These are phyloP conservation scores for Phenoliferia sp. DNA, from an alignment of 1,284 basidiomycete genomes.

Conservation along the genomic window DNA sequence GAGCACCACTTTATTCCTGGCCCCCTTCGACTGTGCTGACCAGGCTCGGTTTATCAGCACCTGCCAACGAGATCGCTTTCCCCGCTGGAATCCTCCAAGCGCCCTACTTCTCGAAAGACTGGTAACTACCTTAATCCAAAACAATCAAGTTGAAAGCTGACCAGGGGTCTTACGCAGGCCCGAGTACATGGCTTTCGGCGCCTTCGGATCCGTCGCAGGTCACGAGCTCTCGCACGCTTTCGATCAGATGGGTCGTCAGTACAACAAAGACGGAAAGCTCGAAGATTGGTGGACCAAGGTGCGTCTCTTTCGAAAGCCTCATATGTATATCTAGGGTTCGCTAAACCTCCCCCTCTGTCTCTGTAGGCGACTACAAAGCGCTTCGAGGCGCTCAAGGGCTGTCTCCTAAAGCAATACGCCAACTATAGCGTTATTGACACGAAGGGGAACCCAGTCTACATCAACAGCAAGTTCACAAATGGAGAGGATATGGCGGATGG, in stretches of 20 bases:
- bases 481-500: conserved; percentile 66
- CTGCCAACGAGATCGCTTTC: conserved; percentile 84
- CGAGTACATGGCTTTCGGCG: conserved; percentile 80
- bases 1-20: background rate
- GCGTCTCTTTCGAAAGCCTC: conserved; percentile 63
- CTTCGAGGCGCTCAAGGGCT: conserved; percentile 77
- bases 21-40: background rate
- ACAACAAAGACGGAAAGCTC: conserved; percentile 51
- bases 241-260: conserved; percentile 76
- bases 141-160: background rate
- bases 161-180: conserved; percentile 53
- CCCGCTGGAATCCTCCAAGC: conserved; percentile 91
- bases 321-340: conserved; percentile 1
- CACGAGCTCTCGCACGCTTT: conserved; percentile 92
- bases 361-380: conserved; percentile 63
- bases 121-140: conserved; percentile 46
- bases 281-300: conserved; percentile 76
- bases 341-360: conserved; percentile 35
- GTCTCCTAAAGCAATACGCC: conserved; percentile 84
- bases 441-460: conserved; percentile 34
- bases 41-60: background rate
- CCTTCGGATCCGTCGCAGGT: conserved; percentile 81
- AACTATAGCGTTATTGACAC: conserved; percentile 37
- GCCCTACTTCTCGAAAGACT: conserved; percentile 81
- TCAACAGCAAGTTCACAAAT: conserved; percentile 52